Base-by-base conservation (phyloP, 2,329 filamentous ascomycete genomes). In the Cercospora zeae-maydis region DNA sequence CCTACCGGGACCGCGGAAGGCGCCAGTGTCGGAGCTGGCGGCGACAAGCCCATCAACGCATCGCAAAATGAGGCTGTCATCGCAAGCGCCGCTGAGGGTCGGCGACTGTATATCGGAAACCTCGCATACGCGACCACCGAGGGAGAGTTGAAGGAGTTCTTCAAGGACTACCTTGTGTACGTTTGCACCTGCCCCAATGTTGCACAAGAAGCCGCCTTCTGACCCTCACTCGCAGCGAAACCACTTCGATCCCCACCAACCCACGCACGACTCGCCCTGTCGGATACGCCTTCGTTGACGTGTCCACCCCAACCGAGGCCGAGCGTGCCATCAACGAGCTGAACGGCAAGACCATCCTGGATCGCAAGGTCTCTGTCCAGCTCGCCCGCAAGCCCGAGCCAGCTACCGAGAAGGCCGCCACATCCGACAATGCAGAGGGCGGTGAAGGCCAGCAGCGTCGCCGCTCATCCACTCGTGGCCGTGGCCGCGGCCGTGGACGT, bases 71-170 rank as follows among this genome's bases (percentile, higher is more conserved):
- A 96, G 80, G 92, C 93, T 80, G 92, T 95, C 78, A 89, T 95
- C 80, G 92, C 92, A 82, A 96, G 92, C 84, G 95, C 95, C 81
- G 93, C 93, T 81, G 95, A 99, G 86, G 93, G 95, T 81, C 92
- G 95, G 85, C 92, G 95, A 84, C 90, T 99, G 76, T 99, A 99
- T 85, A 98, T 99, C 85, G 95, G 95, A 86, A 99, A 99, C 86
- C 91, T 99, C 88, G 95, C 95, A 77, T 99, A 99, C 82, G 93
- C 93, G 89, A 98, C 95, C 88, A 96, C 92, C 81, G 95, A 98
- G 91, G 95, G 91, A 89, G 92, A 97, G 89, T 92, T 99, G 87
- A 96, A 96, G 86, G 91, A 95, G 75, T 99, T 99, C 87, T 99
- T 99, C 90, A 93, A 95, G 86, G 91, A 89, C 82, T 98, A 96